Evolutionary conservation across 108 stramenopile species (phyloP).

Genomic region (Skeletonema grethae): DNA sequence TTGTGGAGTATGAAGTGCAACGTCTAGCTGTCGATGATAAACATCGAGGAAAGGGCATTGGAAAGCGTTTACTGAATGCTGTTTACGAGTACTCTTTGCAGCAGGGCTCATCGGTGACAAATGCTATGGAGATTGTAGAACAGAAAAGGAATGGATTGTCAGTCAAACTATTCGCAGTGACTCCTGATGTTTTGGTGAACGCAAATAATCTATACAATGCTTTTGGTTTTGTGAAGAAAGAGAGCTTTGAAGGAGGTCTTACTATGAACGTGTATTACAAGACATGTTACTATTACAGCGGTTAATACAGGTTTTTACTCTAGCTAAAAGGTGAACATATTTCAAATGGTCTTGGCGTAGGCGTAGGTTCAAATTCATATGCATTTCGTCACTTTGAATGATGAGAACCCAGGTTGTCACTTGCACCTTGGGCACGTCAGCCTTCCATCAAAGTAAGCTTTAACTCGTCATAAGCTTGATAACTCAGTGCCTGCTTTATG

Average conservation of each 20-base stretch:
- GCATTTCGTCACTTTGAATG: too few species aligned
- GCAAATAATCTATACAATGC: constrained; percentile 62
- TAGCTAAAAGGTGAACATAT: too few species aligned
- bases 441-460: too few species aligned
- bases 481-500: too few species aligned
- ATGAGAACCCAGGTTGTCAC: too few species aligned
- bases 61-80: constrained; percentile 43
- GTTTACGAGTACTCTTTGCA: constrained; percentile 39
- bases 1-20: constrained; percentile 59
- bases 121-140: not conserved
- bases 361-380: too few species aligned
- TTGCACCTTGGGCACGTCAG: too few species aligned
- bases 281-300: not conserved
- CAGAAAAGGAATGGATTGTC: not conserved
- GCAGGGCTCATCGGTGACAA: not conserved
- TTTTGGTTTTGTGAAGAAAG: constrained; percentile 40
- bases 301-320: too few species aligned
- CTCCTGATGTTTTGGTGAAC: constrained; percentile 45
- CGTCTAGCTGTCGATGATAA: constrained; percentile 62
- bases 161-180: constrained; percentile 51
- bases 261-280: constrained; percentile 44
- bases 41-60: constrained; percentile 63
- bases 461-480: too few species aligned
- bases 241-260: constrained; percentile 34
- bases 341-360: too few species aligned